Base-by-base conservation (phyloP, 306 rosid species). In the Vigna angularis region DNA sequence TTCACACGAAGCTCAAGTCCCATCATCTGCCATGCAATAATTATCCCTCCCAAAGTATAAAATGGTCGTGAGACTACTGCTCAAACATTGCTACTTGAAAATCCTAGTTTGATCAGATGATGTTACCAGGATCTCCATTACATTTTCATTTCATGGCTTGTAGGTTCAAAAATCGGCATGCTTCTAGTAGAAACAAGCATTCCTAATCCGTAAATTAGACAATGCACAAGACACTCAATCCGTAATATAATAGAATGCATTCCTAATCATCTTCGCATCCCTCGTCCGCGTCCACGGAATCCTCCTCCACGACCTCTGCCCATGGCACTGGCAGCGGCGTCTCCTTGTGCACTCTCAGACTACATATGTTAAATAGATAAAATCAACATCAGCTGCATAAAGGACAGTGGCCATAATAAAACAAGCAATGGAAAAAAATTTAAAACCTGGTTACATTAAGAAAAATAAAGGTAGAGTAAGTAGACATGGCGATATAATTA, bases 291-390 rank as follows among this genome's bases (percentile, higher is more conserved):
- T 9, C 98, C 98, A 28, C 92, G 97, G 75, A 91, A 90, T 63
- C 58, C 90, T 36, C 94, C 94, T 67, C 97, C 98, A 22, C 98
- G 99, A 26, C 97, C 97, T 85, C 99, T 85, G 34, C 98, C 99
- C 98, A 96, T 96, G 81, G 99, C 97, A 78, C 98, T 72, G 1
- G 98, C 98, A 42, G 98, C 97, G 53, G 99, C 99, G 40, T 96
- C 99, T 81, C 98, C 99, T 50, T 96, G 99, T 30, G 99, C 99
- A 64, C 99, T 96, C 83, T 96, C 99, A 7, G 99, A 96, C 99
- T 96, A 87, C 85, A 86, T 3, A 48, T 4, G 44, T 72, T 63
- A 44, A 81, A 56, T 26, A 53, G 36, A 79, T 49, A 69, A 61
- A 72, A n/a, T 17, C 34, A 72, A 76, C 70, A 66, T 42, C 44